Conservation (phyloP, 2,329 filamentous ascomycete species). For the Purpureocillium lavendulum region DNA sequence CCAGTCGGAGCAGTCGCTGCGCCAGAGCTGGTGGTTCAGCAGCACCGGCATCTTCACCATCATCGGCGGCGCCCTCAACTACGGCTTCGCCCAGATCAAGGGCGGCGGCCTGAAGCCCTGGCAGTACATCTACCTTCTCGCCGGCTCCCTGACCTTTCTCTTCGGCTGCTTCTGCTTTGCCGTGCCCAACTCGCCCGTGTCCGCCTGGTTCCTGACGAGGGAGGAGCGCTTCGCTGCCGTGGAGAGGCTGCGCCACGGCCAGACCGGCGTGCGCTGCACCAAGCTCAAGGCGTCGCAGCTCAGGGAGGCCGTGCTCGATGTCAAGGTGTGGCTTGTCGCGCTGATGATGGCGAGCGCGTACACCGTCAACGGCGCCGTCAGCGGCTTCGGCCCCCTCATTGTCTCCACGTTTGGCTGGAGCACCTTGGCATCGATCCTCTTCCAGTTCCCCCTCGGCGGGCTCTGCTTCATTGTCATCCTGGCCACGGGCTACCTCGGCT, state of each 20-base stretch:
- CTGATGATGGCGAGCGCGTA: slow-evolving; percentile 65
- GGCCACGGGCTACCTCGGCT: slow-evolving; percentile 55
- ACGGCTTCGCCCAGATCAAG: slow-evolving; percentile 56
- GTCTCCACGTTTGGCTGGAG: slow-evolving; percentile 63
- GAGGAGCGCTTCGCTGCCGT: slow-evolving; percentile 58
- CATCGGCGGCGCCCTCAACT: slow-evolving; percentile 56
- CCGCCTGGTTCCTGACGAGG: slow-evolving; percentile 58
- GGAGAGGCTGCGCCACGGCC: slow-evolving; percentile 51
- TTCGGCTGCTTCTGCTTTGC: slow-evolving; percentile 58
- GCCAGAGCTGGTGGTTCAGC: slow-evolving; percentile 62
- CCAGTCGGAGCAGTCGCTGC: slow-evolving; percentile 53
- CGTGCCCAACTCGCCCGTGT: slow-evolving; percentile 56
- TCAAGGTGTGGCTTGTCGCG: slow-evolving; percentile 55
- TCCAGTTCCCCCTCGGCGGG: slow-evolving; percentile 66
- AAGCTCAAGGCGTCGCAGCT: slow-evolving; percentile 53
- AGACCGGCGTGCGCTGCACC: slow-evolving; percentile 55
- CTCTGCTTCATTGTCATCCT: slow-evolving; percentile 62
- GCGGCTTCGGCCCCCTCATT: slow-evolving; percentile 63
- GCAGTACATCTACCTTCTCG: slow-evolving; percentile 65
- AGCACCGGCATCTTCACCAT: slow-evolving; percentile 51
- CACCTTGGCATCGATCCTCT: slow-evolving; percentile 56
- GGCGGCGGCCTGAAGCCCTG: slow-evolving; percentile 47
- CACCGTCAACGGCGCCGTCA: slow-evolving; percentile 63
- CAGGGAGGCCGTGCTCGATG: slow-evolving; percentile 46
- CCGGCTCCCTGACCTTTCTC: slow-evolving; percentile 53